Conservation (phyloP, 352 stramenopile species). For the Phytophthora citrophthora region DNA sequence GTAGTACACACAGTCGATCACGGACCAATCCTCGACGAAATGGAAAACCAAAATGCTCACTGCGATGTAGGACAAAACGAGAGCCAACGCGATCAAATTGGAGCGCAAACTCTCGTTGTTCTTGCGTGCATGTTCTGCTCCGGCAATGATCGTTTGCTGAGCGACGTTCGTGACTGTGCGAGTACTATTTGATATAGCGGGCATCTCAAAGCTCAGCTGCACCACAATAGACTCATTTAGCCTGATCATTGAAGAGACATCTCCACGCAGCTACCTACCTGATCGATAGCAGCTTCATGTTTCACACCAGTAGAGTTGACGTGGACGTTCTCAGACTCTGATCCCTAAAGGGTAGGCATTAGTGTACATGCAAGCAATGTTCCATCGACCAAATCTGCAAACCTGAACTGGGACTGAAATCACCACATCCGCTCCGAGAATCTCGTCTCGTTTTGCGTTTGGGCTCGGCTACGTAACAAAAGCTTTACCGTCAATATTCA, state of each 20-base stretch:
- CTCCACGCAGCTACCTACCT: slow-evolving; percentile 1
- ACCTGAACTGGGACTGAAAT: slow-evolving; percentile 17
- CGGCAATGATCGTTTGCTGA: slow-evolving; percentile 38
- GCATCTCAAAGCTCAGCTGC: slow-evolving; percentile 44
- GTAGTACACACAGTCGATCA: slow-evolving; percentile 92
- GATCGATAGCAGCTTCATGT: slow-evolving; percentile 1
- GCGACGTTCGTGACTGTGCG: slow-evolving; percentile 31
- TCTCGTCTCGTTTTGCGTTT: slow-evolving; percentile 19
- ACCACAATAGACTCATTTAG: neutral
- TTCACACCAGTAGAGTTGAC: slow-evolving; percentile 3
- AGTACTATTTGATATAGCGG: slow-evolving; percentile 12
- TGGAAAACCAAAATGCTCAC: slow-evolving; percentile 67
- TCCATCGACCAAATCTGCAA: neutral
- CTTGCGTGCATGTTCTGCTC: slow-evolving; percentile 20
- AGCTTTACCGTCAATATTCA: neutral
- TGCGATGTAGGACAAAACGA: slow-evolving; percentile 65
- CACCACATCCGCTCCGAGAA: slow-evolving; percentile 21
- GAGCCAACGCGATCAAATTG: slow-evolving; percentile 51
- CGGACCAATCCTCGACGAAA: slow-evolving; percentile 57
- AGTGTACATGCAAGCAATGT: neutral
- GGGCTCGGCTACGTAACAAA: slow-evolving; percentile 3
- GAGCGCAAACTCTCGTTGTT: slow-evolving; percentile 8
- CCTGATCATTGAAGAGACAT: neutral
- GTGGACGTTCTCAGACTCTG: slow-evolving; percentile 3
- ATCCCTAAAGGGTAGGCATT: neutral